Conservation (phyloP, 441 rosid species). For the Eutrema salsugineum region DNA sequence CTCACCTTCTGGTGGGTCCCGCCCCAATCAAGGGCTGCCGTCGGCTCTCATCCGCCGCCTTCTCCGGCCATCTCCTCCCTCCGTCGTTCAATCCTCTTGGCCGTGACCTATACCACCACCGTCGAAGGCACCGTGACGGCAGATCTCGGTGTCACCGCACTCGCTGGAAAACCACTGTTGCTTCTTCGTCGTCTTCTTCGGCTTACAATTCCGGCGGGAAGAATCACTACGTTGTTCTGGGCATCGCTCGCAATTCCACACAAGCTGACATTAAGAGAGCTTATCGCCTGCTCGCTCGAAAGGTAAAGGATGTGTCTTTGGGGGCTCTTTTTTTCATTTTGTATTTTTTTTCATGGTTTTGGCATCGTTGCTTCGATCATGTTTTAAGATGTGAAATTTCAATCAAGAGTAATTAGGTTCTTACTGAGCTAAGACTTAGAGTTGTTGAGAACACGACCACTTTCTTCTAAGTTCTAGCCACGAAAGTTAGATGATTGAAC, state of each 20-base stretch:
- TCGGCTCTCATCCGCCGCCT: slow-evolving; percentile 23
- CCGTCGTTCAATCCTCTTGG: background rate
- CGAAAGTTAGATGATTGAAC: no score
- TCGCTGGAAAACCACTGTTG: slow-evolving; percentile 11
- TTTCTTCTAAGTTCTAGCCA: background rate
- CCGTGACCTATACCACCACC: background rate
- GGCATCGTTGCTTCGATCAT: background rate
- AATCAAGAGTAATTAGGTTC: background rate
- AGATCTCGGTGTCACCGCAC: slow-evolving; percentile 16
- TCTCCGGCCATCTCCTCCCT: slow-evolving; percentile 25
- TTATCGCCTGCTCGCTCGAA: slow-evolving; percentile 85
- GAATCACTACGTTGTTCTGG: slow-evolving; percentile 65
- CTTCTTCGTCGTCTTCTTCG: slow-evolving; percentile 31
- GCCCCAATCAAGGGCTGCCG: slow-evolving; percentile 41
- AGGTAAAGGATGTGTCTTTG: slow-evolving; percentile 32
- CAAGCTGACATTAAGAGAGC: slow-evolving; percentile 69
- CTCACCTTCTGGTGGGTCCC: slow-evolving; percentile 70
- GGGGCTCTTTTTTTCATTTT: background rate
- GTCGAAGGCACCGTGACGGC: slow-evolving; percentile 11
- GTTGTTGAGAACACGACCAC: background rate
- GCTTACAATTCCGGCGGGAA: slow-evolving; percentile 40
- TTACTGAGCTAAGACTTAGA: background rate
- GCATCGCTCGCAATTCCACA: slow-evolving; percentile 52
- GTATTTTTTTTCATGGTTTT: background rate
- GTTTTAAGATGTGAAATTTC: background rate